Percentiles rank a stretch among this genome's conserved stretches.
phyloP scores from a whole-genome alignment of 352 stramenopile genomes.

The Globisporangium splendens region DNA sequence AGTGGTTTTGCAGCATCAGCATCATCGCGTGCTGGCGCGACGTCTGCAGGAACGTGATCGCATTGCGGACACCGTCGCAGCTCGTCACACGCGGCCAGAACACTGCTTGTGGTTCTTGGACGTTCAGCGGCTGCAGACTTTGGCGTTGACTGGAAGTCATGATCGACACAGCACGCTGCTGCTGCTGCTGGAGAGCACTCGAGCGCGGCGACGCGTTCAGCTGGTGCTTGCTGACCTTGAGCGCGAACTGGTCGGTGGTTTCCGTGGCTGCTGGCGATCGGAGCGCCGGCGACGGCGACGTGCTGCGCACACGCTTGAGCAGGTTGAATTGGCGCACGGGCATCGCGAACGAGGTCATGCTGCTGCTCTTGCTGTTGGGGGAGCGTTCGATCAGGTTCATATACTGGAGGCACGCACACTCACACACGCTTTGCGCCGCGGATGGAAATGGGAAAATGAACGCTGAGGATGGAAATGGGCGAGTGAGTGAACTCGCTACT shows the following conservation, averaged over 20 bases:
- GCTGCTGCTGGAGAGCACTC: constrained; percentile 5
- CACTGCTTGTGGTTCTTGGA: constrained; percentile 2
- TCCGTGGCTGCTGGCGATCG: constrained; percentile 13
- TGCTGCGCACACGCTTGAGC: constrained; percentile 36
- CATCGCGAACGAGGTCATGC: constrained; percentile 49
- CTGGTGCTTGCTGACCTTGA: constrained; percentile 60
- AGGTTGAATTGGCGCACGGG: constrained; percentile 37
- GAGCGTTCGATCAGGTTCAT: not conserved
- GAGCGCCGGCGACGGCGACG: constrained; percentile 24
- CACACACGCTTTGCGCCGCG: not conserved
- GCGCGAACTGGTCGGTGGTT: constrained; percentile 33
- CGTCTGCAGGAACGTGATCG: constrained; percentile 58
- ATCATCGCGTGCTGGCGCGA: constrained; percentile 70
- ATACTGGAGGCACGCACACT: not conserved
- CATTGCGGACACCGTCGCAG: constrained; percentile 63
- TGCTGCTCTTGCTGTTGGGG: constrained; percentile 8
- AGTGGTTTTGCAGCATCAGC: constrained; percentile 78
- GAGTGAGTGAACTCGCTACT: no score
- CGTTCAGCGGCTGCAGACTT: constrained; percentile 3
- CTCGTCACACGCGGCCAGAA: constrained; percentile 45
- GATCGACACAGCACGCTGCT: constrained; percentile 11
- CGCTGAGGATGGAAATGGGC: not conserved
- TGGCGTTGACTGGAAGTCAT: constrained; percentile 14
- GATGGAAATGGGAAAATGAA: constrained; percentile 4
- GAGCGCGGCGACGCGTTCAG: constrained; percentile 49